Conservation (phyloP, 139 green algal genomes). For the Chlamydomonas schloesseri region DNA sequence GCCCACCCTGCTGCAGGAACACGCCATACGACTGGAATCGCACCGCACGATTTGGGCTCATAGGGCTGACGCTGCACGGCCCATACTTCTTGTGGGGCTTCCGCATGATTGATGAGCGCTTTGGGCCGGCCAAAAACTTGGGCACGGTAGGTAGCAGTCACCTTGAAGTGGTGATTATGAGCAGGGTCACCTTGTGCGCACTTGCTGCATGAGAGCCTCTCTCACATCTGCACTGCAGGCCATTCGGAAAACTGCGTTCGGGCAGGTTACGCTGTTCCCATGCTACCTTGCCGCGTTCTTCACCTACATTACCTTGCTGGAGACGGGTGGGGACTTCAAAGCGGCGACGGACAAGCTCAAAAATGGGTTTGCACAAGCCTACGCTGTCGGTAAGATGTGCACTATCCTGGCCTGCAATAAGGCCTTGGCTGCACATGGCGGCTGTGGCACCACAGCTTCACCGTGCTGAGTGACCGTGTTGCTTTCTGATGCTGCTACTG, state of each 20-base stretch:
- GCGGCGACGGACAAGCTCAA: no score
- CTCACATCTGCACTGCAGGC: conserved; percentile 14
- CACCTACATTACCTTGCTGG: conserved; percentile 65
- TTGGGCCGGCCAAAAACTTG: conserved; percentile 40
- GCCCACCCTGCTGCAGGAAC: no score
- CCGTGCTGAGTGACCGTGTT: no score
- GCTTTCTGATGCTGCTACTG: no score
- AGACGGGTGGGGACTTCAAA: neutral
- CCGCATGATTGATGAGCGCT: conserved; percentile 51
- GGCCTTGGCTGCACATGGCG: no score
- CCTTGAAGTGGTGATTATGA: no score
- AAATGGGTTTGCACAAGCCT: no score
- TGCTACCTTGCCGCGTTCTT: conserved; percentile 63
- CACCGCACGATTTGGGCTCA: conserved; percentile 50
- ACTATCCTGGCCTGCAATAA: no score
- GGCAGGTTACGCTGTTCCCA: conserved; percentile 51
- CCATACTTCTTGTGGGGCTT: conserved; percentile 70
- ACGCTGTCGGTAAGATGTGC: neutral
- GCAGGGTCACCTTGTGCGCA: no score
- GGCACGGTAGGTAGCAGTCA: conserved; percentile 33
- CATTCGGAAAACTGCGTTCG: conserved; percentile 58
- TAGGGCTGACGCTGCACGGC: conserved; percentile 67
- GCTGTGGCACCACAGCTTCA: no score
- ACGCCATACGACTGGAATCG: conserved; percentile 39
- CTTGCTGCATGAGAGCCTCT: no score